Evolutionary conservation across 306 rosid genomes (phyloP), one percentile per base, ranked within the genome.

Genomic region (Arachis hypogaea): DNA sequence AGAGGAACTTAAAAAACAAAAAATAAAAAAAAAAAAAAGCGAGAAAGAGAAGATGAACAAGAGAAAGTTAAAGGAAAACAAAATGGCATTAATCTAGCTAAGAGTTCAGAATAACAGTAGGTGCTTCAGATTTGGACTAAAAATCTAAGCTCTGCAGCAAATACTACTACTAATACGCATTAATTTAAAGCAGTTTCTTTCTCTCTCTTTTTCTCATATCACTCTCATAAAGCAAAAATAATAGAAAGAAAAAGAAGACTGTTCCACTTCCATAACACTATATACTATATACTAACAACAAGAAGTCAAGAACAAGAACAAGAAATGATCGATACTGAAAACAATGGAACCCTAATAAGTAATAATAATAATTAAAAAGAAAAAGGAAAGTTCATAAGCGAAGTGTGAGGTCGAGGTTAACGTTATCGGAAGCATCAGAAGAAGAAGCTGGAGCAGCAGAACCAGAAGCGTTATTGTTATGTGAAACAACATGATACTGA

Each of bases 371-470:
- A 33, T 33, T 33, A 33, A 4, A 33, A 33, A 4, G 30, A 4
- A 1, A 55, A 46, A 7, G 0, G n/a, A 8, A 12, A 4, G 1
- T 71, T 85, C 77, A 88, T 43, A 88, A 54, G 62, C 82, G 92
- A 65, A 88, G 92, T 1, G 82, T 81, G 68, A 88, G 92, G 59
- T 88, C 92, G 51, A 88, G 83, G 66, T 78, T 71, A 36, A 81
- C 73, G 28, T 75, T 78, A 3, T 82, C 51, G 8, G 60, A 57
- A 9, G 70, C 68, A 60, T 75, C 80, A 29, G 66, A 11, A 5
- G 58, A 4, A 52, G 75, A 5, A 6, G 82, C 59, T 5, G 84
- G 63, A 7, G 79, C 6, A 5, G 75, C 42, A 63, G 64, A 52
- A 14, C 29, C 46, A 3, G 82, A 43, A 2, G 4, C 38, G 4